Percentiles rank a stretch among this genome's conserved stretches.
Conservation (phyloP, 2,329 filamentous ascomycete species). For the Didymella keratinophila region DNA sequence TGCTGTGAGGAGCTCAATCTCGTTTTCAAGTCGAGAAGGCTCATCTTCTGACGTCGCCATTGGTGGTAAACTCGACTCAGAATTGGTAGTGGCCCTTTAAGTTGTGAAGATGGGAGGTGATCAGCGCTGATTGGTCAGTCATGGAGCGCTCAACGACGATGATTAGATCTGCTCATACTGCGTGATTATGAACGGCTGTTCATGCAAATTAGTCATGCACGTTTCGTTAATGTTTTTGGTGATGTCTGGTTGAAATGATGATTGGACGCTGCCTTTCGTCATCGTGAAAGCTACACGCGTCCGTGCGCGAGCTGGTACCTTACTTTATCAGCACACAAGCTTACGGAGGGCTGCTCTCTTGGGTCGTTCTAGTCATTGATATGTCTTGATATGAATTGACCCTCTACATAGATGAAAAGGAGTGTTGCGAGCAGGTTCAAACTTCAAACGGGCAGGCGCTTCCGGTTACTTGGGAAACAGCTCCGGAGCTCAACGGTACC, state of each 20-base stretch:
- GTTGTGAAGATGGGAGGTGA: too few species aligned
- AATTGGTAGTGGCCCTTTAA: too few species aligned
- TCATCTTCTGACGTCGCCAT: constrained; percentile 7
- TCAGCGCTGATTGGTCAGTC: not conserved
- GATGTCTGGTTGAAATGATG: not conserved
- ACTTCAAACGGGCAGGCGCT: not conserved
- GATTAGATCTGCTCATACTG: not conserved
- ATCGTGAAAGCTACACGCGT: constrained; percentile 11
- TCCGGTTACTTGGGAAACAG: constrained; percentile 15
- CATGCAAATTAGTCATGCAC: not conserved
- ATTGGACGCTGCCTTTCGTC: constrained; percentile 10
- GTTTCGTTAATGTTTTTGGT: constrained; percentile 13
- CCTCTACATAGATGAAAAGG: too few species aligned
- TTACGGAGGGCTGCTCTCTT: not conserved
- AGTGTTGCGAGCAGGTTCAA: not conserved
- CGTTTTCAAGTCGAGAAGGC: constrained; percentile 41
- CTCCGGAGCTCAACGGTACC: constrained; percentile 5
- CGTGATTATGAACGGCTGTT: not conserved
- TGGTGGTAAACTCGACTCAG: too few species aligned
- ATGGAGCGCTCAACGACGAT: not conserved
- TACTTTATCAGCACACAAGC: constrained; percentile 1
- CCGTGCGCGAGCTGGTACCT: constrained; percentile 14
- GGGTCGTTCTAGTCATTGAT: not conserved
- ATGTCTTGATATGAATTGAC: too few species aligned
- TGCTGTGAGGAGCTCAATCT: constrained; percentile 54